Base-by-base conservation (phyloP, 768 basidiomycete species). In the Suillus americanus region DNA sequence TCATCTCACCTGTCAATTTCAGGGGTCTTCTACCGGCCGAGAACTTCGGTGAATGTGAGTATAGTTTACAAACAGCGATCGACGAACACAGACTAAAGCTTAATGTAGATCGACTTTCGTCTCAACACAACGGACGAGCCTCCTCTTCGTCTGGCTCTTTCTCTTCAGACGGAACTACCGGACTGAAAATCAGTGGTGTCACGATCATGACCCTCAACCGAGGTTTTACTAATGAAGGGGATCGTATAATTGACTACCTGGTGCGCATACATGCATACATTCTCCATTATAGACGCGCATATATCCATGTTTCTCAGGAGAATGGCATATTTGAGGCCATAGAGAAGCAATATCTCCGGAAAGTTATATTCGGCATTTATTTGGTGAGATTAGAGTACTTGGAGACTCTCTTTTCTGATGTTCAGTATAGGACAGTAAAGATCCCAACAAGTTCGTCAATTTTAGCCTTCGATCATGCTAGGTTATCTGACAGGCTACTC, bases 281-380 rank as follows among this genome's bases (percentile, higher is more conserved):
- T 55, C 70, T 67, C 59, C 65, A 60, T 66, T 45, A 62, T 64
- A 50, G 6, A 43, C 9, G 28, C 53, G 41, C 62, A 56, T 65
- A 67, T 54, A 68, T 56, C 14, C 41, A 54, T 20, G 8, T 48
- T 23, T 66, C 13, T 20, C 62, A 95, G 94, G 94, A 96, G 77
- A 79, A 86, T 64, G 94, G 94, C 0, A 92, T 95, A 50, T 94
- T 92, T 67, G 90, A 95, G 65, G 94, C 94, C 0, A 78, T 96
- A 40, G 85, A 92, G 71, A 93, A 89, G 71, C 89, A 88, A 67
- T 96, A 94, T 76, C 84, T 96, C 54, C 87, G 86, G 56, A 92
- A 89, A 70, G 93, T 94, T 74, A 89, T 94, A 61, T 92, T 95
- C 68, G 93, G 89, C 7, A 85, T 95, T 60, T 95, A 93, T 72